Evolutionary conservation across 2,329 filamentous ascomycete species (phyloP).

Genomic region (Fusarium oligoseptatum): DNA sequence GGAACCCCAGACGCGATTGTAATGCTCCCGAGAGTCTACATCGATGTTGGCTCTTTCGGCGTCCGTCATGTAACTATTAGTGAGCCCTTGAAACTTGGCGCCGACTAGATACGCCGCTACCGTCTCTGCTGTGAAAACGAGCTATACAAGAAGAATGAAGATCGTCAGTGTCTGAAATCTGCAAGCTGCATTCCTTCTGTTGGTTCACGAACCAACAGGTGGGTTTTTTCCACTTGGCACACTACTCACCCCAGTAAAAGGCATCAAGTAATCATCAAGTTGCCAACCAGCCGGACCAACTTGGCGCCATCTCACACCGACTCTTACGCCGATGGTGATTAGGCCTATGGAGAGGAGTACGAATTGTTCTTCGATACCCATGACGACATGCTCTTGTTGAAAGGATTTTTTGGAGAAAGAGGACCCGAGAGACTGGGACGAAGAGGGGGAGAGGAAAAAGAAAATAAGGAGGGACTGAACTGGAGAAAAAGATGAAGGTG

Average conservation of each 20-base stretch:
- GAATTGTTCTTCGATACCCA: constrained; percentile 41
- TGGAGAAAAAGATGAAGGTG: not conserved
- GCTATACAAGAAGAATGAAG: constrained; percentile 1
- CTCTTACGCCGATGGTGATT: constrained; percentile 30
- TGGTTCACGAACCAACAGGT: constrained; percentile 1
- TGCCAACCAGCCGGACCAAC: constrained; percentile 34
- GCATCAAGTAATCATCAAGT: constrained; percentile 41
- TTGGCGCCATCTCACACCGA: constrained; percentile 31
- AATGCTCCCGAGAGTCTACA: constrained; percentile 23
- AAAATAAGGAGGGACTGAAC: not conserved
- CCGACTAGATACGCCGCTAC: constrained; percentile 39
- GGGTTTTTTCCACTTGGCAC: not conserved
- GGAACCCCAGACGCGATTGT: constrained; percentile 46
- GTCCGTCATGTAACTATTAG: constrained; percentile 40
- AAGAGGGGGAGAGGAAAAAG: not conserved
- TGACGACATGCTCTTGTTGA: constrained; percentile 6
- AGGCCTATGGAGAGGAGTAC: constrained; percentile 38
- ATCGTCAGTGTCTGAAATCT: not conserved
- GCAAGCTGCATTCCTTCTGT: not conserved
- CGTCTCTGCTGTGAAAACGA: constrained; percentile 40
- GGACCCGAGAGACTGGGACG: constrained; percentile 6
- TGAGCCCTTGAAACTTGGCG: constrained; percentile 37
- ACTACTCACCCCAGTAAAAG: constrained; percentile 37
- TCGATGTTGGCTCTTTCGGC: constrained; percentile 35
- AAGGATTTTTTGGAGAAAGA: not conserved